Base-by-base conservation (phyloP, 2,329 filamentous ascomycete genomes). In the Pyrenophora teres region DNA sequence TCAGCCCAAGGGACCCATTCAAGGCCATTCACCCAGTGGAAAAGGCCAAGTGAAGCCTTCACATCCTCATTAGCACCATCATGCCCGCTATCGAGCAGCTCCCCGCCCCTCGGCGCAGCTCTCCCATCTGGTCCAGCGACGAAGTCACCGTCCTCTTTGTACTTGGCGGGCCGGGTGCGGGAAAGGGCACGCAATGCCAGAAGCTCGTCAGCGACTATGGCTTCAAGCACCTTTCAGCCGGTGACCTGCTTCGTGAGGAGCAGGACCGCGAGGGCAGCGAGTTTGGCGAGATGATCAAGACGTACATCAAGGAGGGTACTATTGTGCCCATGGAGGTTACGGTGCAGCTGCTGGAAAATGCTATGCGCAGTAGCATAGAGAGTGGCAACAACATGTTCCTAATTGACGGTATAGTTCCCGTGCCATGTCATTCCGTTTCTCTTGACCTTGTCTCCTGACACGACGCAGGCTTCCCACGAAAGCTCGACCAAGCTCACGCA, bases 251-350 rank as follows among this genome's bases (percentile, higher is more conserved):
- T 58, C 90, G 94, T 55, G 92, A 91, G 58, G 94, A 99, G 79
- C 94, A 97, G 78, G 83, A 93, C 69, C 89, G 93, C 4, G 83
- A 85, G 0, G 92, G 90, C 51, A 91, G 87, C 60, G 82, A 97
- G 76, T 97, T 96, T 74, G 94, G 94, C 72, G 85, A 92, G 61
- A 83, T 97, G 78, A 99, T 99, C 83, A 88, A 88, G 73, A 83
- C 88, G 64, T 92, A 94, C 79, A 99, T 99, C 81, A 90, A 88
- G 71, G 88, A 99, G 73, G 94, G 94, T 53, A 86, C 86, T 65
- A 99, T 99, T 74, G 94, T 99, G 59, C 94, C 94, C n/a, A 96
- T 96, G 90, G 93, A 97, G 76, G 92, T 97, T 43, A 99, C 94
- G 4, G 88, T 99, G 53, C 88, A 92, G 67, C 79, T 99, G 31